Evolutionary conservation across 345 rosid species (phyloP).

Genomic region (Citrus medica): DNA sequence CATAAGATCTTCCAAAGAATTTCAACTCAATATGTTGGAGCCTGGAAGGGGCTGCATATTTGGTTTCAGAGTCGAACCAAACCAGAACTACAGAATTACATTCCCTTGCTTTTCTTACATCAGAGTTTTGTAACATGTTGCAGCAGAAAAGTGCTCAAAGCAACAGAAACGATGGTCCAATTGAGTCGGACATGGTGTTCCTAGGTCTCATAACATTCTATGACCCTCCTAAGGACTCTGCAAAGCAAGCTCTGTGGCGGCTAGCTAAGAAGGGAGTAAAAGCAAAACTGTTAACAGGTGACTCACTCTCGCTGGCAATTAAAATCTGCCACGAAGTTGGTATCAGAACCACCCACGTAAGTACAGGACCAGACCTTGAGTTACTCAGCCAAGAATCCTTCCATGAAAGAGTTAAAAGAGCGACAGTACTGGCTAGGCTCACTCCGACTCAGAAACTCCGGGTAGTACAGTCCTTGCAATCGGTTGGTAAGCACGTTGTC

Average conservation of each 20-base stretch:
- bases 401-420: conserved; percentile 55
- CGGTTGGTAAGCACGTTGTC: conserved; percentile 46
- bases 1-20: too few relatives aligned
- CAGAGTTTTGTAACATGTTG: conserved; percentile 12
- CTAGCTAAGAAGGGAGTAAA: conserved; percentile 71
- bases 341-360: conserved; percentile 57
- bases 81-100: not conserved
- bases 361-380: conserved; percentile 73
- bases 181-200: conserved; percentile 63
- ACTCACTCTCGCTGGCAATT: conserved; percentile 55
- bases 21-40: not conserved
- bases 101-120: not conserved
- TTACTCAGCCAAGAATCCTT: conserved; percentile 50
- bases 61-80: not conserved
- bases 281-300: conserved; percentile 68
- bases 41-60: not conserved
- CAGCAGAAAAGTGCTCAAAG: conserved; percentile 28
- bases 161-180: conserved; percentile 25
- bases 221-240: conserved; percentile 74
- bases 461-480: conserved; percentile 63
- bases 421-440: conserved; percentile 62
- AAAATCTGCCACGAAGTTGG: conserved; percentile 71
- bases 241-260: conserved; percentile 72
- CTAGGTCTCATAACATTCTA: conserved; percentile 59
- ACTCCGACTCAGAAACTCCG: conserved; percentile 66